Evolutionary conservation across 1,139 yeast genomes (phyloP), one percentile per base, ranked within the genome.

Genomic region (Candida buenavistaensis): DNA sequence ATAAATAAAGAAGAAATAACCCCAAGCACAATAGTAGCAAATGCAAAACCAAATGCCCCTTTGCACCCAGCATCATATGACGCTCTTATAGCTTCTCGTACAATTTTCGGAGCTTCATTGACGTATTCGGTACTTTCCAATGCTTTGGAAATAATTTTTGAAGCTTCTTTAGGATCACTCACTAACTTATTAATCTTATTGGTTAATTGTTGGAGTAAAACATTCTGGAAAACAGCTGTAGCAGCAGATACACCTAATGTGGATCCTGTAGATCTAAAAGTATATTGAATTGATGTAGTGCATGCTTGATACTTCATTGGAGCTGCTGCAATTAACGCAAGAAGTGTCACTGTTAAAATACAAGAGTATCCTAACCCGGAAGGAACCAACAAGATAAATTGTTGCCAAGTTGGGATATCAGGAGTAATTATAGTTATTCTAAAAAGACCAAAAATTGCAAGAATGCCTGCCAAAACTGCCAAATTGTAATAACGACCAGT

Each of bases 181-280:
- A 68, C 54, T 8, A 63, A 42, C 5, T 45, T 39, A 13, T 55
- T 52, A 14, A 65, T 49, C 10, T 44, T 48, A 2, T 23, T 31
- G 3, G 43, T 40, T 37, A 66, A 49, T 14, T 46, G 38, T 8
- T 25, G 33, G 14, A 48, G 46, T 31, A 59, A 48, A 34, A 55
- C 46, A 22, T 68, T 68, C 44, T 74, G 77, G 59, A 83, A 82
- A 19, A 82, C 66, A 2, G 89, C 82, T 5, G 83, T 75, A 0
- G 85, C 83, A 24, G 80, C 53, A 0, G 90, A 68, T 4, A 83
- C 86, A 14, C 90, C 90, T 32, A 81, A 55, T 0, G 89, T 81
- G 1, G 87, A 80, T 0, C 90, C 92, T 5, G 84, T 77, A 2
- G 89, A 80, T 47, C 90, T 66, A 60, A 81, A 82, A 3, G 86